phyloP scores from a whole-genome alignment of 208 protist species.

The Leishmania major region DNA sequence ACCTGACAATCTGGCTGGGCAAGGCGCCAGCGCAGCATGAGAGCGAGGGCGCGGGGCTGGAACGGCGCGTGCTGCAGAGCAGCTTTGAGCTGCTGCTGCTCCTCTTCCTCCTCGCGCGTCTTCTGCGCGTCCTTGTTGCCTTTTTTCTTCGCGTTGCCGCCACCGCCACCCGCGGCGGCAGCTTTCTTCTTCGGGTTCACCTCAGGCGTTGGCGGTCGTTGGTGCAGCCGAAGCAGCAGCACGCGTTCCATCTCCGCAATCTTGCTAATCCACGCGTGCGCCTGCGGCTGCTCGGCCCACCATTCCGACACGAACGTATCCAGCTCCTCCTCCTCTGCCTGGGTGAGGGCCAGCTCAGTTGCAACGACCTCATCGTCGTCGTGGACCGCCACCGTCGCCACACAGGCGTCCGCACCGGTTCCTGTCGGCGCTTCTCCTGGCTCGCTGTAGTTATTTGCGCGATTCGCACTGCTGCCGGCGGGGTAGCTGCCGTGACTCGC shows the following conservation, averaged over 20 bases:
- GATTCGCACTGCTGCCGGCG: background rate
- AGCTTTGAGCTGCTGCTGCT: constrained; percentile 61
- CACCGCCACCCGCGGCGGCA: constrained; percentile 26
- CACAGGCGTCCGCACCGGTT: background rate
- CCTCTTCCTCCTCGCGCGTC: constrained; percentile 69
- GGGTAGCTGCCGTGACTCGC: background rate
- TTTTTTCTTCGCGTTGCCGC: constrained; percentile 35
- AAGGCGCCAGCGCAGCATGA: constrained; percentile 91
- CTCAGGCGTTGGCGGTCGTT: constrained; percentile 36
- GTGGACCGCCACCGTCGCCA: background rate
- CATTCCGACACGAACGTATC: constrained; percentile 63
- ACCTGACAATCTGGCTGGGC: constrained; percentile 81
- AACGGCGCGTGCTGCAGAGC: constrained; percentile 69
- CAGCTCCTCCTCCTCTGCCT: constrained; percentile 64
- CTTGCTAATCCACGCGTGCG: constrained; percentile 46
- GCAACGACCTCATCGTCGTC: constrained; percentile 18
- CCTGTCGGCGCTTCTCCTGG: background rate
- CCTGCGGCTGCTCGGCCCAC: constrained; percentile 52
- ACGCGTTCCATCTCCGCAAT: constrained; percentile 84
- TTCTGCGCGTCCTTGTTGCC: constrained; percentile 57
- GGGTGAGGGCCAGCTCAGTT: constrained; percentile 45
- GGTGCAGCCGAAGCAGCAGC: constrained; percentile 61
- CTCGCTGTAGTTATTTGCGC: background rate
- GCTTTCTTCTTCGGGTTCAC: constrained; percentile 67
- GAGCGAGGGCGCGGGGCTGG: constrained; percentile 77